Percentiles rank a stretch among this genome's conserved stretches.
These are phyloP conservation scores for Lecanoromycetidae sp. DNA, from an alignment of 2,329 filamentous ascomycete genomes.

Conservation along the genomic window DNA sequence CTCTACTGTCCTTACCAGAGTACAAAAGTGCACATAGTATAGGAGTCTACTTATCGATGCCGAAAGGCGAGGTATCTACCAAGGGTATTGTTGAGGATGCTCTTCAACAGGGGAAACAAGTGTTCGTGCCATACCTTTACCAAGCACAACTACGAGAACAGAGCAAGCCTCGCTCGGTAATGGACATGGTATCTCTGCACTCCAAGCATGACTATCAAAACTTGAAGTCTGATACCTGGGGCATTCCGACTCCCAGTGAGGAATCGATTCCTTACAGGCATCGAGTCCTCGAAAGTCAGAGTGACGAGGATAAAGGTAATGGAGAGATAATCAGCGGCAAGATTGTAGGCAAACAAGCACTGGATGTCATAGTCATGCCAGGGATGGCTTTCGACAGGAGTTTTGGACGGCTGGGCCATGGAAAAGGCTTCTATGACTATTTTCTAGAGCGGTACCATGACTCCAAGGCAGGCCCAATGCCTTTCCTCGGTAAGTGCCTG, in stretches of 20 bases:
- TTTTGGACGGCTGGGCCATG: constrained; percentile 74
- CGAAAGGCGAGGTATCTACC: constrained; percentile 72
- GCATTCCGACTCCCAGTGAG: constrained; percentile 72
- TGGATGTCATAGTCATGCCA: constrained; percentile 84
- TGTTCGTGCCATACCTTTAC: constrained; percentile 86
- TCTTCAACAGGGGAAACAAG: constrained; percentile 61
- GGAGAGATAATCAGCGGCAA: constrained; percentile 16
- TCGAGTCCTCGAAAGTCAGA: constrained; percentile 53
- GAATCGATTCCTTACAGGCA: constrained; percentile 53
- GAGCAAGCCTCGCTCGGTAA: constrained; percentile 46
- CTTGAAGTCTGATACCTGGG: constrained; percentile 72
- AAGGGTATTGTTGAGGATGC: constrained; percentile 71
- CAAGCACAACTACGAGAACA: constrained; percentile 34
- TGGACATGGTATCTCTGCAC: constrained; percentile 85
- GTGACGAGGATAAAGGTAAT: background rate
- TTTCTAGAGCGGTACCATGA: constrained; percentile 66
- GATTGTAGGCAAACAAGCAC: constrained; percentile 30
- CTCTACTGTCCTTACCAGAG: constrained; percentile 54
- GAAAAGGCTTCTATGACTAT: constrained; percentile 93
- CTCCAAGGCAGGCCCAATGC: constrained; percentile 31
- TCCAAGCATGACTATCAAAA: constrained; percentile 66
- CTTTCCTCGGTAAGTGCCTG: constrained; percentile 42
- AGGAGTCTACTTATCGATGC: constrained; percentile 91
- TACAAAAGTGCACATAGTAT: constrained; percentile 65
- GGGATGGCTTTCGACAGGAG: constrained; percentile 78